Evolutionary conservation across 768 basidiomycete genomes (phyloP), one percentile per base, ranked within the genome.

Genomic region (Cyathus striatus): DNA sequence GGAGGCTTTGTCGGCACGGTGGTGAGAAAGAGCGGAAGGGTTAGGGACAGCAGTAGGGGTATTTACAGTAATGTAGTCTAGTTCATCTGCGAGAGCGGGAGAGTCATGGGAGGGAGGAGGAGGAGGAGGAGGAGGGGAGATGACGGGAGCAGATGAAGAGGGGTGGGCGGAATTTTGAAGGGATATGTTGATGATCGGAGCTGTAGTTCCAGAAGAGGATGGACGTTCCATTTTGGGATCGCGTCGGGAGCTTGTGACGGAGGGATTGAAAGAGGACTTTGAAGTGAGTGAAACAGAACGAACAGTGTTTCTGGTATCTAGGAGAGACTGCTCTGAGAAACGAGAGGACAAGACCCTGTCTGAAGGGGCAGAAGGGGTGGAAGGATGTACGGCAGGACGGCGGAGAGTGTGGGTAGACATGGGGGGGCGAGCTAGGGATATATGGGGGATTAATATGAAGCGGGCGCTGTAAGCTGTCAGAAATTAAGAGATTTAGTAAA

Each of bases 111-210:
- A n/a, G n/a, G n/a, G n/a, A n/a, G n/a, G n/a, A 32, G 67, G 60
- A 49, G 54, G 60, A 23, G 65, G 55, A 46, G 52, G 49, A 27
- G 53, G 42, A 42, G 68, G 62, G 38, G 64, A 47, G 16, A 57
- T 49, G 47, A 65, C 60, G 50, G 76, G 79, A 55, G 86, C 27
- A n/a, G 27, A 30, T 30, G n/a, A 30, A 30, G 27, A n/a, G n/a
- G 27, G 27, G 27, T 30, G 9, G 9, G 27, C 9, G 27, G 9
- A 9, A n/a, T 30, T 9, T n/a, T 30, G 27, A 30, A 30, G 27
- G n/a, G 27, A 30, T 44, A 78, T 72, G 63, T 72, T 77, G 56
- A 76, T 76, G 67, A 79, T 65, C 50, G 77, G 73, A n/a, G n/a
- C n/a, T n/a, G n/a, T n/a, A 47, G 53, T 45, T 24, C 38, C 48